Conservation (phyloP, 306 rosid genomes). For the Trifolium subterraneum region DNA sequence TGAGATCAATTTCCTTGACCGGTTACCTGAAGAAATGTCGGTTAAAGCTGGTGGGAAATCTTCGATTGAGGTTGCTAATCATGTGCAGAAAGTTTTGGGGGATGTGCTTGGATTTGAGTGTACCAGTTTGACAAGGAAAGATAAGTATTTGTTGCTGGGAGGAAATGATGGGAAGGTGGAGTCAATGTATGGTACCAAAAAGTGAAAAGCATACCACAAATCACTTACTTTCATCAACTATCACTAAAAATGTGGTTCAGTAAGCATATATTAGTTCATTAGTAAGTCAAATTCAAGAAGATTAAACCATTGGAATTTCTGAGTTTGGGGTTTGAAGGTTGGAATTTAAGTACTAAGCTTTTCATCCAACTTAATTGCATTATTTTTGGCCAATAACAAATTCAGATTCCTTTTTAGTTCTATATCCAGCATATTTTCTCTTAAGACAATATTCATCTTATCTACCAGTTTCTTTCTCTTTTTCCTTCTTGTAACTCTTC, state of each 20-base stretch:
- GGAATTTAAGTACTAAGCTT: not conserved
- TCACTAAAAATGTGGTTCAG: not conserved
- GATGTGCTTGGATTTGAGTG: slow-evolving; percentile 82
- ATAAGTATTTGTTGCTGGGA: slow-evolving; percentile 86
- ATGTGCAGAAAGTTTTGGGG: slow-evolving; percentile 88
- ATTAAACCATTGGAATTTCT: slow-evolving; percentile 1
- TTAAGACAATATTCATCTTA: not conserved
- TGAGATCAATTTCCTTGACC: slow-evolving; percentile 71
- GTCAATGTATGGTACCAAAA: slow-evolving; percentile 68
- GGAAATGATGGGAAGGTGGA: slow-evolving; percentile 97
- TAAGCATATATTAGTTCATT: slow-evolving; percentile 12
- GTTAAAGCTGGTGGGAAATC: slow-evolving; percentile 83
- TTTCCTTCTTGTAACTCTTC: not conserved
- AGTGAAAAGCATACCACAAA: slow-evolving; percentile 34
- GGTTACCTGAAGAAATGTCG: slow-evolving; percentile 77
- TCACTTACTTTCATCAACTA: not conserved
- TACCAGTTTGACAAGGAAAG: slow-evolving; percentile 84
- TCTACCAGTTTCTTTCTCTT: not conserved
- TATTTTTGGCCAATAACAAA: not conserved
- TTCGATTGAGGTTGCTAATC: slow-evolving; percentile 91
- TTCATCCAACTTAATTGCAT: slow-evolving; percentile 2
- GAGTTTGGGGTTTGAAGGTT: slow-evolving; percentile 16
- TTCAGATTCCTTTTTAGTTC: not conserved
- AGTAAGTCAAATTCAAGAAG: not conserved
- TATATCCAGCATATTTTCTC: not conserved